Percentiles rank a stretch among this genome's conserved stretches.
Conservation (phyloP, 805 yeast genomes). For the Starmerella tilneyi region DNA sequence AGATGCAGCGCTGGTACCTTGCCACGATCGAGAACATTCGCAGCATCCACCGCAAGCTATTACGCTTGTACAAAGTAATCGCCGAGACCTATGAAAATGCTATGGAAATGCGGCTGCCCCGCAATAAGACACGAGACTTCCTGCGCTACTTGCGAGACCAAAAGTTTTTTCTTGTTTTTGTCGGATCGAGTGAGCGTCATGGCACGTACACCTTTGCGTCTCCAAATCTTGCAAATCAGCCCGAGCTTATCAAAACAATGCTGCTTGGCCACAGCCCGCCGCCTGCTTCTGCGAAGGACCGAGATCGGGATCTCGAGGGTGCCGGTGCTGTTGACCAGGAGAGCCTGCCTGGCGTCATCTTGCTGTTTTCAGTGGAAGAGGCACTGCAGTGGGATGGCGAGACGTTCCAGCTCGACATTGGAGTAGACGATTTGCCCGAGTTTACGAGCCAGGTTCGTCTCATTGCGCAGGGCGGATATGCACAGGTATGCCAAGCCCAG, state of each 20-base stretch:
- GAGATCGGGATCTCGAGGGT: neutral
- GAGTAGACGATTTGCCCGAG: slow-evolving; percentile 31
- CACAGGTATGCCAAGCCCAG: slow-evolving; percentile 36
- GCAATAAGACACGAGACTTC: slow-evolving; percentile 36
- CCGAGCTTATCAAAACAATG: slow-evolving; percentile 29
- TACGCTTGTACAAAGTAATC: slow-evolving; percentile 61
- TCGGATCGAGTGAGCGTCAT: slow-evolving; percentile 50
- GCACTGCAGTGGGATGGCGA: slow-evolving; percentile 89
- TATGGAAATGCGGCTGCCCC: slow-evolving; percentile 34
- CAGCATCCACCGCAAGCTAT: slow-evolving; percentile 62
- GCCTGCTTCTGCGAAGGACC: slow-evolving; percentile 17
- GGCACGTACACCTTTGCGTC: slow-evolving; percentile 62
- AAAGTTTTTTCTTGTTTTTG: slow-evolving; percentile 67
- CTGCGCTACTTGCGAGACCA: slow-evolving; percentile 50
- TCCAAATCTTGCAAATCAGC: slow-evolving; percentile 38
- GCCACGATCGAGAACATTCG: slow-evolving; percentile 35
- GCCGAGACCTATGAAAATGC: slow-evolving; percentile 67
- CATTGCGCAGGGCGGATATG: slow-evolving; percentile 59
- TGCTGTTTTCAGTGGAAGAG: slow-evolving; percentile 67
- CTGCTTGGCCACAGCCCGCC: slow-evolving; percentile 30
- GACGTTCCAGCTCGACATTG: slow-evolving; percentile 44
- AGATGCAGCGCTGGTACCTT: slow-evolving; percentile 43
- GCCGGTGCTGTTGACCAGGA: neutral
- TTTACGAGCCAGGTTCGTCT: slow-evolving; percentile 59
- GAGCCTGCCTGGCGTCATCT: slow-evolving; percentile 43